Conservation (phyloP, 129 eudicot genomes). For the Ambrosia artemisiifolia region DNA sequence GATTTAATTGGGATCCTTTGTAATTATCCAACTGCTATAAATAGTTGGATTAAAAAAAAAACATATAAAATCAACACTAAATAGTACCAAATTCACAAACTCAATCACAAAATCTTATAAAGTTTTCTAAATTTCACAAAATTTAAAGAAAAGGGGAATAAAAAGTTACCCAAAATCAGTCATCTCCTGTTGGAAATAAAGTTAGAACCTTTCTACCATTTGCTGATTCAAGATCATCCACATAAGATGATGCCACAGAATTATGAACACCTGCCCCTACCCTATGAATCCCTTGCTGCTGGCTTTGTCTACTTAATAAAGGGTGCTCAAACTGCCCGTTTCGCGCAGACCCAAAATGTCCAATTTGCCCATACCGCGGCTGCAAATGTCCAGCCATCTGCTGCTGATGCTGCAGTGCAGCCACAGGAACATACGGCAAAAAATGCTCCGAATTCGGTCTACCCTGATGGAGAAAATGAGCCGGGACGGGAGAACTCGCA, state of each 20-base stretch:
- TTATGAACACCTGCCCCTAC: constrained; percentile 46
- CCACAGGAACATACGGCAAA: constrained; percentile 54
- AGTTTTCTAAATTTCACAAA: constrained; percentile 14
- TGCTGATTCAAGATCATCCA: constrained; percentile 72
- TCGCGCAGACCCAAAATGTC: constrained; percentile 68
- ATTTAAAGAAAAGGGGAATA: not conserved
- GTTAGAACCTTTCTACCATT: constrained; percentile 82
- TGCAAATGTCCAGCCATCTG: constrained; percentile 35
- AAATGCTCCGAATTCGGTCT: constrained; percentile 53
- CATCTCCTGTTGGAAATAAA: constrained; percentile 83
- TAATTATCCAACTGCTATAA: too few species aligned
- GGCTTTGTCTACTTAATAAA: constrained; percentile 53
- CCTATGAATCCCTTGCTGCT: constrained; percentile 45
- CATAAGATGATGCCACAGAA: constrained; percentile 48
- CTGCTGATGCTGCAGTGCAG: constrained; percentile 45
- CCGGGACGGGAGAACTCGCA: constrained; percentile 91
- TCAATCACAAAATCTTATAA: too few species aligned
- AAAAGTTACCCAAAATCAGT: constrained; percentile 42
- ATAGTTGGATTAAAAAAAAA: too few species aligned
- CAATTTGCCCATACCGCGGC: constrained; percentile 56
- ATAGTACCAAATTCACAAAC: too few species aligned
- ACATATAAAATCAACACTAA: too few species aligned
- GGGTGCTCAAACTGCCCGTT: constrained; percentile 69
- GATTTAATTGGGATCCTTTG: not conserved
- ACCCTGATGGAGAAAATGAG: constrained; percentile 70